Conservation (phyloP, 140 eudicot species). For the Flaveria floridana region DNA sequence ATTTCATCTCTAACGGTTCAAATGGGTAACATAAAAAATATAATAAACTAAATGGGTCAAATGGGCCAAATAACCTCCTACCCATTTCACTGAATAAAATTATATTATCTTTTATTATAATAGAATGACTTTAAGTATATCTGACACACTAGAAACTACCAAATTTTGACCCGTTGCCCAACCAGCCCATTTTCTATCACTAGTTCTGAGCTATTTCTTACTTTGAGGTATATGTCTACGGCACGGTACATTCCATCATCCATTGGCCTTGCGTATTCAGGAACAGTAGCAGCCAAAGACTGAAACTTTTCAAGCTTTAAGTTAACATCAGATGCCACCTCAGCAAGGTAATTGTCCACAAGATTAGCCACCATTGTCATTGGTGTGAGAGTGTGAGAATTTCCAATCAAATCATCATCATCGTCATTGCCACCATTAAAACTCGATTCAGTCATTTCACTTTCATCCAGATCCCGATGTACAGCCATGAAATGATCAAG, state of each 20-base stretch:
- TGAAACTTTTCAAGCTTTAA: conserved; percentile 56
- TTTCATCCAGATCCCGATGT: conserved; percentile 36
- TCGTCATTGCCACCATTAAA: conserved; percentile 31
- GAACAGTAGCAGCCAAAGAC: conserved; percentile 53
- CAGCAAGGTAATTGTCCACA: conserved; percentile 63
- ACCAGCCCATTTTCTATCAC: neutral
- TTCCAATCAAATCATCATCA: conserved; percentile 46
- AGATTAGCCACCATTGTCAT: conserved; percentile 67
- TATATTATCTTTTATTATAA: neutral
- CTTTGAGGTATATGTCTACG: conserved; percentile 67
- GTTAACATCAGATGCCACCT: conserved; percentile 72
- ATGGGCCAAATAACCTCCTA: neutral
- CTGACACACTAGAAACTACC: neutral
- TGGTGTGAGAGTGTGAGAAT: conserved; percentile 42
- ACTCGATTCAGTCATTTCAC: conserved; percentile 37
- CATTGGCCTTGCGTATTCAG: conserved; percentile 53
- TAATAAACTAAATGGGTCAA: neutral
- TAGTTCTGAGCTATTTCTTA: conserved; percentile 19
- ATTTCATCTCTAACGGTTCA: neutral
- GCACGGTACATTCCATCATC: conserved; percentile 72
- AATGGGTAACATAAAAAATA: neutral
- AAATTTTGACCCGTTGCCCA: conserved; percentile 1
- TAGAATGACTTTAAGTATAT: neutral
- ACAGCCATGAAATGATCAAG: conserved; percentile 55
- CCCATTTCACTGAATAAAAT: neutral